Evolutionary conservation across 2,329 filamentous ascomycete genomes (phyloP).

Genomic region (Claviceps sorghi): DNA sequence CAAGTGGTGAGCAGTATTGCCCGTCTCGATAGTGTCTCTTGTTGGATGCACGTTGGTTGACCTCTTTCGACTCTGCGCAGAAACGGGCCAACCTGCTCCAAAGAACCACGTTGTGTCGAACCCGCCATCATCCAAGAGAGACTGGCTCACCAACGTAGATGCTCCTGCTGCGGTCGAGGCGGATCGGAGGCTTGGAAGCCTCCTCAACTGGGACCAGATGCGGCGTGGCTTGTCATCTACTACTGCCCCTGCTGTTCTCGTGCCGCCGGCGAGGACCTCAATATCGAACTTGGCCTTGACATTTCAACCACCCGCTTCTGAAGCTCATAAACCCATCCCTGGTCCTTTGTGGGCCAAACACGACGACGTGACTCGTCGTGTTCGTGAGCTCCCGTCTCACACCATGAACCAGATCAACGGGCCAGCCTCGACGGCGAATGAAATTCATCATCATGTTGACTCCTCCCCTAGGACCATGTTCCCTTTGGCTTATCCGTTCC

Average conservation of each 20-base stretch:
- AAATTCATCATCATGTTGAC: background rate
- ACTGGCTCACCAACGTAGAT: conserved; percentile 5
- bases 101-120: background rate
- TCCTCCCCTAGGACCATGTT: background rate
- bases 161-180: background rate
- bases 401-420: background rate
- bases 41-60: background rate
- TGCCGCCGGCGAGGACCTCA: background rate
- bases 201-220: background rate
- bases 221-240: background rate
- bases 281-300: background rate
- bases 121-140: background rate
- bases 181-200: background rate
- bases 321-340: background rate
- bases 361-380: background rate
- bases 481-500: background rate
- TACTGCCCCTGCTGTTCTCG: background rate
- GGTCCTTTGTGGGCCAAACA: background rate
- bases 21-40: background rate
- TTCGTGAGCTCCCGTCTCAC: background rate
- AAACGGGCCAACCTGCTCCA: background rate
- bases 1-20: background rate
- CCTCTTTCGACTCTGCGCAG: background rate
- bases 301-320: background rate
- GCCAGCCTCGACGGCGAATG: background rate